Evolutionary conservation across 2,329 filamentous ascomycete genomes (phyloP).

Genomic region (Aspergillus proliferans): DNA sequence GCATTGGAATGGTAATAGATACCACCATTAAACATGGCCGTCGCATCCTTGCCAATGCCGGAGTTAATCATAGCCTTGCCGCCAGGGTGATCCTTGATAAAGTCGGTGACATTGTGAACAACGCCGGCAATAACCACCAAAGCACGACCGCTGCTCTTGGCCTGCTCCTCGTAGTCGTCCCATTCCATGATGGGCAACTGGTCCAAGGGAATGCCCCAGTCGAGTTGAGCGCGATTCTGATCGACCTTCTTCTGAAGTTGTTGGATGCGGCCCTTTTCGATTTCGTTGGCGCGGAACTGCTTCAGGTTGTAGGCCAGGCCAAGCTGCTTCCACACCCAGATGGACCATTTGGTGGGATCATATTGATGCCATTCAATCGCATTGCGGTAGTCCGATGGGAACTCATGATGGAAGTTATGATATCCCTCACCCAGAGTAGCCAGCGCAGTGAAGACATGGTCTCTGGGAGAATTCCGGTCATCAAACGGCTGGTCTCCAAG

Average conservation of each 20-base stretch:
- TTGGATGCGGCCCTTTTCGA: neutral
- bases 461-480: neutral
- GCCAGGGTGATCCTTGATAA: neutral
- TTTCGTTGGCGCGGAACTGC: neutral
- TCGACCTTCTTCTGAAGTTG: conserved; percentile 65
- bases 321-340: conserved; percentile 47
- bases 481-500: conserved; percentile 54
- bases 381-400: conserved; percentile 70
- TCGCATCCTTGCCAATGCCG: neutral
- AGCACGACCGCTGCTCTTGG: neutral
- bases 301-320: neutral
- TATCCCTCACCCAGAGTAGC: neutral
- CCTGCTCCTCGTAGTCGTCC: neutral
- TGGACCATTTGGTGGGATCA: conserved; percentile 78
- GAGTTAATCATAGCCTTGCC: neutral
- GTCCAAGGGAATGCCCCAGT: neutral
- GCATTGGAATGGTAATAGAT: conserved; percentile 56
- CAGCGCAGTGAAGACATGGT: neutral
- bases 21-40: neutral
- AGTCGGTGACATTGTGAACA: neutral
- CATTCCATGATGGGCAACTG: neutral
- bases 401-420: conserved; percentile 1
- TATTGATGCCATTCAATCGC: conserved; percentile 82
- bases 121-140: neutral
- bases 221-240: conserved; percentile 67